A percentile compares a stretch with the other conserved stretches of the same genome.
phyloP scores from a whole-genome alignment of 2,329 filamentous ascomycete genomes.

The Pseudopyrenochaeta lycopersici region DNA sequence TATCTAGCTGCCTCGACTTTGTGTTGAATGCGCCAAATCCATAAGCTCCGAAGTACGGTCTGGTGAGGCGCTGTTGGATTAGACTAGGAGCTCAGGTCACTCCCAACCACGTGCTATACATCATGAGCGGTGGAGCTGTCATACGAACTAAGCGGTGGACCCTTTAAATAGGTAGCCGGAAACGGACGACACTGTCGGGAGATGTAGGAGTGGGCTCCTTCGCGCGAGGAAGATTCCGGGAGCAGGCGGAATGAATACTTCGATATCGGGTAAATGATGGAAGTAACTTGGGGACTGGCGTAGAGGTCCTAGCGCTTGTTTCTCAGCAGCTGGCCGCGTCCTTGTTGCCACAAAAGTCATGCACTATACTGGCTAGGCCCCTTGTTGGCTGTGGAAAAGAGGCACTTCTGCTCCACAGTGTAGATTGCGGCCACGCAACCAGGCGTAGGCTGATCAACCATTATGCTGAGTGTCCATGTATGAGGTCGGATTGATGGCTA shows the following conservation, averaged over 20 bases:
- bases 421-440: not conserved
- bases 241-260: slow-evolving; percentile 20
- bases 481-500: not conserved
- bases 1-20: slow-evolving; percentile 1
- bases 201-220: slow-evolving; percentile 30
- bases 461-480: slow-evolving; percentile 3
- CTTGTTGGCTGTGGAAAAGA: not conserved
- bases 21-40: slow-evolving; percentile 15
- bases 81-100: slow-evolving; percentile 20
- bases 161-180: slow-evolving; percentile 30
- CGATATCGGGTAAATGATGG: slow-evolving; percentile 22
- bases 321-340: not conserved
- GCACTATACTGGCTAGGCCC: slow-evolving; percentile 6
- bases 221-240: slow-evolving; percentile 10
- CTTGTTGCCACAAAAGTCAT: not conserved
- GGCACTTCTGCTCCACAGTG: slow-evolving; percentile 7
- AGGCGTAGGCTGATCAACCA: not conserved
- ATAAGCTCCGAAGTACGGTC: slow-evolving; percentile 2
- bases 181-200: slow-evolving; percentile 27
- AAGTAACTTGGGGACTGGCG: slow-evolving; percentile 8
- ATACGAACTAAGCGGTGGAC: slow-evolving; percentile 22
- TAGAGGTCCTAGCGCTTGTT: not conserved
- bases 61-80: slow-evolving; percentile 23
- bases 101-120: slow-evolving; percentile 25
- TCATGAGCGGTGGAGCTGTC: slow-evolving; percentile 24